These are phyloP conservation scores for Ambrosia trifida DNA, from an alignment of 129 eudicot species.

Conservation along the genomic window DNA sequence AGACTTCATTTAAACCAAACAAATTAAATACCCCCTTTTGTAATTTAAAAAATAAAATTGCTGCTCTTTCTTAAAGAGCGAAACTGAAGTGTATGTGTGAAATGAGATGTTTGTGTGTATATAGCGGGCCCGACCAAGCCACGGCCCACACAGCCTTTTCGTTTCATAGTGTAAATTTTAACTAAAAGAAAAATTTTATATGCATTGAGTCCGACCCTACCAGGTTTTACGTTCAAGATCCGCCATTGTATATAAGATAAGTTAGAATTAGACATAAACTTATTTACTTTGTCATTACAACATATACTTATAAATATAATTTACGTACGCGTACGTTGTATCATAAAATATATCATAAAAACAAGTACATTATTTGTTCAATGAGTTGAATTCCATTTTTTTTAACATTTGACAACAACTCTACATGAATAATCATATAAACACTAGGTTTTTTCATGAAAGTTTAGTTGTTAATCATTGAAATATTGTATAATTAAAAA, in stretches of 20 bases:
- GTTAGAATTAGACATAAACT: neutral
- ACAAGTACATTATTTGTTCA: no score
- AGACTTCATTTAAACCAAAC: neutral
- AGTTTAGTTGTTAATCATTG: neutral
- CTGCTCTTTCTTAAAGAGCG: neutral
- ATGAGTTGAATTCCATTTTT: no score
- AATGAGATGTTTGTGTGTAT: no score
- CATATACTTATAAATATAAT: neutral
- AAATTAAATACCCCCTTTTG: neutral
- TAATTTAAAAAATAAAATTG: no score
- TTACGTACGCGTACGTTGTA: neutral
- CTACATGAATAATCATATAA: neutral
- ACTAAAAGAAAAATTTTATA: no score
- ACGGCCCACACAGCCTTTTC: no score
- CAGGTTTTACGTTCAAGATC: no score
- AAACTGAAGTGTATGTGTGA: no score
- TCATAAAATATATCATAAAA: neutral
- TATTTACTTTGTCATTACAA: neutral
- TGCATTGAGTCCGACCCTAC: no score
- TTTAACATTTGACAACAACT: no score
- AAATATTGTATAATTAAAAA: neutral
- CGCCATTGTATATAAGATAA: neutral
- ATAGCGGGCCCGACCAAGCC: no score
- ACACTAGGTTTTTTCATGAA: neutral
- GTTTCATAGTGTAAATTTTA: no score